Evolutionary conservation across 2,329 filamentous ascomycete genomes (phyloP).

Genomic region (Eutypa lata): DNA sequence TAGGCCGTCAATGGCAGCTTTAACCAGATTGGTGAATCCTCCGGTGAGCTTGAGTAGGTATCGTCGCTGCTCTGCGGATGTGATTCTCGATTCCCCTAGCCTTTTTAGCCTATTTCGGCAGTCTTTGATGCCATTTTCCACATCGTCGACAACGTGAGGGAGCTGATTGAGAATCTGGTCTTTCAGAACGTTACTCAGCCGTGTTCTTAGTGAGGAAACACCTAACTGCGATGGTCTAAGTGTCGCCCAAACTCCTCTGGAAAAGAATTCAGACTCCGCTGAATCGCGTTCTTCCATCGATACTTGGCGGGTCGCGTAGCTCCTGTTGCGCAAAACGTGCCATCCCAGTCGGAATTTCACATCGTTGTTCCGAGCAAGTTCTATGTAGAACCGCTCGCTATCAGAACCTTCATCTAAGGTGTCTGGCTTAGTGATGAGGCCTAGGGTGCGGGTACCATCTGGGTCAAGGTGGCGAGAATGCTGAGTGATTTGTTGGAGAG

Average conservation of each 20-base stretch:
- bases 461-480: conserved; percentile 34
- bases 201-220: conserved; percentile 14
- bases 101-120: conserved; percentile 19
- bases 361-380: conserved; percentile 41
- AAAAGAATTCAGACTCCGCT: conserved; percentile 13
- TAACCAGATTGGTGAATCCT: conserved; percentile 21
- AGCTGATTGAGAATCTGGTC: conserved; percentile 30
- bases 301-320: conserved; percentile 9
- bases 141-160: conserved; percentile 26
- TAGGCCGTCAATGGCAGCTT: conserved; percentile 23
- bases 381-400: conserved; percentile 35
- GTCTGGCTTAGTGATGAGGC: conserved; percentile 48
- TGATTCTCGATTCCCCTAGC: conserved; percentile 21
- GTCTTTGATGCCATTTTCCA: conserved; percentile 21
- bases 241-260: conserved; percentile 7
- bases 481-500: conserved; percentile 53
- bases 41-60: conserved; percentile 27
- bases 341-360: conserved; percentile 46
- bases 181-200: conserved; percentile 22
- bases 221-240: conserved; percentile 14
- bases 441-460: conserved; percentile 40
- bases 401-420: conserved; percentile 29
- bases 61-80: conserved; percentile 22
- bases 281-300: conserved; percentile 11
- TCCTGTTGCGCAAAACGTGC: conserved; percentile 45